phyloP scores from a whole-genome alignment of 805 yeast species.

The Vanderwaltozyma tropicalis region DNA sequence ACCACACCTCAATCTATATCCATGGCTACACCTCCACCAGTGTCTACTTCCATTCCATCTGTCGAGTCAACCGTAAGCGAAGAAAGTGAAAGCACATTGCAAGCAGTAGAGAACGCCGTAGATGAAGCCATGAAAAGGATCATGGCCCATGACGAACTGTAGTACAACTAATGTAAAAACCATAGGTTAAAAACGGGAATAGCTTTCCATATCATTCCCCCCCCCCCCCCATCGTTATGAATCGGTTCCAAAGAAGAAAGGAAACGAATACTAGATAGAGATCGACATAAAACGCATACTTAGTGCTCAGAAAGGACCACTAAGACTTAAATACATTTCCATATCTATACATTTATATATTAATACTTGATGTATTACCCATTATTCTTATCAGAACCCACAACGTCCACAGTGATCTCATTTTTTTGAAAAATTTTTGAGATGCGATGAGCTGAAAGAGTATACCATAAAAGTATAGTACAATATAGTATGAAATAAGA shows the following conservation, averaged over 20 bases:
- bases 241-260: too few relatives aligned
- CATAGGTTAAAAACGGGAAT: too few relatives aligned
- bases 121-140: slow-evolving; percentile 20
- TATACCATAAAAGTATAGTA: neutral
- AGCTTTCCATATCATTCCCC: too few relatives aligned
- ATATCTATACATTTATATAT: too few relatives aligned
- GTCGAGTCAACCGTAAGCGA: neutral
- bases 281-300: too few relatives aligned
- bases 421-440: slow-evolving; percentile 1
- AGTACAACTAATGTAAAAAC: neutral
- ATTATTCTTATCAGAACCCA: too few relatives aligned
- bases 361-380: too few relatives aligned
- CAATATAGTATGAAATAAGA: too few relatives aligned
- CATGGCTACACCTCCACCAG: slow-evolving; percentile 1
- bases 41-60: neutral
- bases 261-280: too few relatives aligned
- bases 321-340: too few relatives aligned
- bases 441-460: slow-evolving; percentile 4
- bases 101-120: slow-evolving; percentile 12
- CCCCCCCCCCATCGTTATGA: too few relatives aligned
- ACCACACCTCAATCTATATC: neutral
- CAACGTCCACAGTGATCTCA: neutral
- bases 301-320: too few relatives aligned
- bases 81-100: neutral
- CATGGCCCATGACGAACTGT: slow-evolving; percentile 17